Evolutionary conservation across 2,329 filamentous ascomycete genomes (phyloP).

Genomic region (Fonsecaea nubica): DNA sequence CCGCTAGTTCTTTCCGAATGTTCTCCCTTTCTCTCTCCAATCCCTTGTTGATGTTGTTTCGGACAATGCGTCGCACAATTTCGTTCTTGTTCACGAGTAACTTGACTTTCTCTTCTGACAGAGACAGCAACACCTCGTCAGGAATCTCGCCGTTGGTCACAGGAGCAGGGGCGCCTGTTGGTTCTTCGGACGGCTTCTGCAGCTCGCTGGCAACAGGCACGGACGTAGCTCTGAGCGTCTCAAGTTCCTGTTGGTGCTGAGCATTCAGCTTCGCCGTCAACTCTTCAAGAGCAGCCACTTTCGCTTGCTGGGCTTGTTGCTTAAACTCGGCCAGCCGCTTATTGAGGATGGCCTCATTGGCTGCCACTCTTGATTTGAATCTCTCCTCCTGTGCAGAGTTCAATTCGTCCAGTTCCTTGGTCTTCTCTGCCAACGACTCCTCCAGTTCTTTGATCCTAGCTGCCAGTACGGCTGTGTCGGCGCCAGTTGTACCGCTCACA

Average conservation of each 20-base stretch:
- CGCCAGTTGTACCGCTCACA: conserved; percentile 35
- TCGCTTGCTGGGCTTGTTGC: conserved; percentile 58
- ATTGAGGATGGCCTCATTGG: conserved; percentile 64
- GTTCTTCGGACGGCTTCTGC: conserved; percentile 31
- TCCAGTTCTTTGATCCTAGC: conserved; percentile 63
- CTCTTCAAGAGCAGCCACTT: conserved; percentile 40
- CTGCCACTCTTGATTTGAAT: conserved; percentile 55
- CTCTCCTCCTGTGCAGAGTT: conserved; percentile 56
- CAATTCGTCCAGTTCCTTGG: conserved; percentile 53
- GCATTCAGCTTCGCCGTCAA: conserved; percentile 32
- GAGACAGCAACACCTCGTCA: conserved; percentile 48
- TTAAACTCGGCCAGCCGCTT: conserved; percentile 68
- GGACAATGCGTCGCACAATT: conserved; percentile 57
- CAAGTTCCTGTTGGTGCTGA: conserved; percentile 53
- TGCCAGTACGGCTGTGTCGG: conserved; percentile 54
- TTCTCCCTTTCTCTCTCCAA: conserved; percentile 46
- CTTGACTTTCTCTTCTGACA: conserved; percentile 58
- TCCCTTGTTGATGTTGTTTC: conserved; percentile 63
- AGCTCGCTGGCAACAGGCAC: conserved; percentile 46
- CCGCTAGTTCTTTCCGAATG: conserved; percentile 45
- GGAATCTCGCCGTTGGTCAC: conserved; percentile 44
- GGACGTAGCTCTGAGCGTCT: conserved; percentile 46
- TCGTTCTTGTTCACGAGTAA: conserved; percentile 59
- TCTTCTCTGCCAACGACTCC: conserved; percentile 59
- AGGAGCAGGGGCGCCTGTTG: conserved; percentile 35